Base-by-base conservation (phyloP, 768 basidiomycete species). In the Tylopilus sp. region DNA sequence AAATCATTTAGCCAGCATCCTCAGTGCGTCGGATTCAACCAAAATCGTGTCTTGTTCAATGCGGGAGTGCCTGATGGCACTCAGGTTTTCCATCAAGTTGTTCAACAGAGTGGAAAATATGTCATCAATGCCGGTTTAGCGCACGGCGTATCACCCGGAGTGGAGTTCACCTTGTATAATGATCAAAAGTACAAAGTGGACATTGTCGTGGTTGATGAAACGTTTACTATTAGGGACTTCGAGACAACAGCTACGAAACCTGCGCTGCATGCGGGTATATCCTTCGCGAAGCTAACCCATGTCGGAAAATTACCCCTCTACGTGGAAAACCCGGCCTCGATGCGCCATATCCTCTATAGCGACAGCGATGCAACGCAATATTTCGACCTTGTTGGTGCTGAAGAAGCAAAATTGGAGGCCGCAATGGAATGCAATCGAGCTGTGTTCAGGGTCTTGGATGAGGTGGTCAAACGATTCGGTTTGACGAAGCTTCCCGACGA, bases 1-100 rank as follows among this genome's bases (percentile, higher is more conserved):
- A n/a, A n/a, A n/a, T 1, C n/a, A 9, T 43, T 20, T 35, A 69
- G 60, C 6, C 69, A 70, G 35, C 56, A 53, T 44, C 69, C 68
- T 1, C 66, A 60, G 15, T 70, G 67, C 21, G 65, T 62, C 50
- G 70, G 69, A 6, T 1, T 20, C 20, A 33, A 65, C 33, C 56
- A 33, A 21, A n/a, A 52, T 31, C 47, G 39, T 31, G 15, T 22
- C 21, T 41, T 41, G 17, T 69, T 69, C 41, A 44, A 68, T 39
- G 44, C 51, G 18, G 61, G 55, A 44, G 47, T 53, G 15, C 33
- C 57, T 13, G 54, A 46, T n/a, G 48, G 48, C 8, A 38, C 48
- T 23, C 51, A 51, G 8, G 48, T 50, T 35, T 49, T 51, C 18
- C 45, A 57, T 22, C 6, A 40, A 4, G 40, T 60, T 33, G 17